Conservation (phyloP, 2,329 filamentous ascomycete genomes). For the Penicillium sp. region DNA sequence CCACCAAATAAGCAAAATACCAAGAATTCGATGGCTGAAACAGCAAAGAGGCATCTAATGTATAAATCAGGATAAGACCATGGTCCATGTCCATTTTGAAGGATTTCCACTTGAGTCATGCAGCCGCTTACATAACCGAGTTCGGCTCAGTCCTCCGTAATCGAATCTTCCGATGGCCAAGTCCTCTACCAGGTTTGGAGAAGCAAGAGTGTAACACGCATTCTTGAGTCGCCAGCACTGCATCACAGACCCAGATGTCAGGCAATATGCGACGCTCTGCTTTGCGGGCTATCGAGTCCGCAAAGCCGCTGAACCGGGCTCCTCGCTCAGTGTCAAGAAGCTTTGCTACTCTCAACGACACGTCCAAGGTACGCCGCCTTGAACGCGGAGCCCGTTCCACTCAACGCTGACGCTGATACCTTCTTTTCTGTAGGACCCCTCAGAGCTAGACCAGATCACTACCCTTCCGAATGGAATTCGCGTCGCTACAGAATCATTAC, state of each 20-base stretch:
- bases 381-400: background rate
- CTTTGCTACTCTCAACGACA: conserved; percentile 35
- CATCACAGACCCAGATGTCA: conserved; percentile 4
- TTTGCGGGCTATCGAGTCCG: conserved; percentile 38
- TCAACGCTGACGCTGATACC: conserved; percentile 4
- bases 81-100: background rate
- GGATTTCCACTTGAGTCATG: background rate
- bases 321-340: conserved; percentile 34
- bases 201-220: conserved; percentile 9
- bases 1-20: background rate
- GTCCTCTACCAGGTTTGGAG: conserved; percentile 13
- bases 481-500: conserved; percentile 89
- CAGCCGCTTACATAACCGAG: conserved; percentile 30
- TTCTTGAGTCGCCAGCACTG: background rate
- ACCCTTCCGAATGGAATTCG: conserved; percentile 87
- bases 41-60: background rate
- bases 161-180: conserved; percentile 19
- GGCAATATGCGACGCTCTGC: conserved; percentile 40
- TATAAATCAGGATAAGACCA: too few species aligned
- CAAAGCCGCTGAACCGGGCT: conserved; percentile 33
- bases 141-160: conserved; percentile 19
- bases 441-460: conserved; percentile 81
- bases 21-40: background rate
- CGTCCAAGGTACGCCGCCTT: conserved; percentile 31
- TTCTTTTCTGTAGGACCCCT: conserved; percentile 60